phyloP scores from a whole-genome alignment of 805 yeast species.

The Millerozyma acaciae region DNA sequence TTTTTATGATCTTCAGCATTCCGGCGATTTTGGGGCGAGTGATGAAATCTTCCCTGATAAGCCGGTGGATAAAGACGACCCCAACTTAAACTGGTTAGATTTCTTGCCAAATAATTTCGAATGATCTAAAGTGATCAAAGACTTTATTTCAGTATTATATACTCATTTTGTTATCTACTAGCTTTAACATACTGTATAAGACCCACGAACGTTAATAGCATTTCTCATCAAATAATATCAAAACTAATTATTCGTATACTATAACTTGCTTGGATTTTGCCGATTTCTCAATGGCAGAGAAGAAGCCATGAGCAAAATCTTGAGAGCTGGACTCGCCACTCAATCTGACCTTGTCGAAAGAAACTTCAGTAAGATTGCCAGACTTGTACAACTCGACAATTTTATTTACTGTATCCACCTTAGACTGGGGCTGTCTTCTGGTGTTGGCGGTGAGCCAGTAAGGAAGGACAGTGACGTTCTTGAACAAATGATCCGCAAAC shows the following conservation, averaged over 20 bases:
- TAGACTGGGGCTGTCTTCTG: slow-evolving; percentile 49
- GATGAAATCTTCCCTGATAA: slow-evolving; percentile 32
- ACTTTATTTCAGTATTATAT: too few relatives aligned
- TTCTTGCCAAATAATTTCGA: slow-evolving; percentile 21
- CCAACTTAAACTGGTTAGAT: slow-evolving; percentile 40
- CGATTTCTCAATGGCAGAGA: slow-evolving; percentile 40
- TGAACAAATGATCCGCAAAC: slow-evolving; percentile 24
- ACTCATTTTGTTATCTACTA: too few relatives aligned
- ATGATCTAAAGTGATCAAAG: neutral
- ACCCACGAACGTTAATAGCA: too few relatives aligned
- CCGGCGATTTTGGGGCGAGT: slow-evolving; percentile 22
- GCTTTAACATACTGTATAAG: too few relatives aligned
- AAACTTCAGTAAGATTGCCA: slow-evolving; percentile 52
- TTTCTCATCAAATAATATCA: too few relatives aligned
- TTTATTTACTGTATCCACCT: slow-evolving; percentile 50
- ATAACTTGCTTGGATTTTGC: slow-evolving; percentile 44
- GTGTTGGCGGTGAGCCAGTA: slow-evolving; percentile 32
- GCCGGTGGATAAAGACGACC: slow-evolving; percentile 9
- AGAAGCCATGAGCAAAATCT: slow-evolving; percentile 39
- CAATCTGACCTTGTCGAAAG: slow-evolving; percentile 20
- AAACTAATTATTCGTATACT: too few relatives aligned
- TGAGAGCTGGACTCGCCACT: neutral
- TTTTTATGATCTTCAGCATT: slow-evolving; percentile 9
- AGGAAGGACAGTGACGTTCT: slow-evolving; percentile 24
- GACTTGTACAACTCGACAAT: slow-evolving; percentile 55